Evolutionary conservation across 192 early-diverging fungal species (phyloP), one percentile per base, ranked within the genome.

Genomic region (Pilaira anomala): DNA sequence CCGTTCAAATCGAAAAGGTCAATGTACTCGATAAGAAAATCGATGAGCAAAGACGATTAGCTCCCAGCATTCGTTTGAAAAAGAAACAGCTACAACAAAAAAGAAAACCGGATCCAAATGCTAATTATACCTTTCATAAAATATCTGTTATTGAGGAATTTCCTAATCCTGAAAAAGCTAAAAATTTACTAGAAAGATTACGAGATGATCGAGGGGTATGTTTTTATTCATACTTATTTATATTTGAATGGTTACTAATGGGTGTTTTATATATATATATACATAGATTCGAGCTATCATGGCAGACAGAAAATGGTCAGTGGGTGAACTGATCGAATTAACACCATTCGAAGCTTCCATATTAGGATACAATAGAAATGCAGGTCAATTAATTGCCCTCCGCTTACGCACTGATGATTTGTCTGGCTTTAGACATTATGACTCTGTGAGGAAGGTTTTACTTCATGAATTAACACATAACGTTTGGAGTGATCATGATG

Each of bases 401-500:
- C 76, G 91, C 52, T 61, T 93, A n/a, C 76, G 91, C 9, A 92
- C 91, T 3, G 82, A 91, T 72, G 83, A 85, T 65, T 67, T 91
- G 54, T 80, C 82, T 44, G 91, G 91, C 6, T 93, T 93, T 56
- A 68, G 91, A 39, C 80, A 85, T 46, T 93, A 89, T 63, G 77
- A 79, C 24, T 73, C 79, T 0, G 73, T 93, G 7, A 67, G 86
- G 18, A 83, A 81, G 46, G 89, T 91, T 2, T 60, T 93, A 18
- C 60, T 93, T 25, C 91, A 93, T 69, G 91, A 93, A 66, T 78
- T 93, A 6, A 71, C 87, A 4, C 91, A 93, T 56, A 89, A 87
- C 73, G 83, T 82, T 12, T 84, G 80, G 80, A 41, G 60, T 13
- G 87, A 85, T 7, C 91, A 93, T 63, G 87, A 88, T 60, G 81